Base-by-base conservation (phyloP, 441 rosid species). In the Hura crepitans region DNA sequence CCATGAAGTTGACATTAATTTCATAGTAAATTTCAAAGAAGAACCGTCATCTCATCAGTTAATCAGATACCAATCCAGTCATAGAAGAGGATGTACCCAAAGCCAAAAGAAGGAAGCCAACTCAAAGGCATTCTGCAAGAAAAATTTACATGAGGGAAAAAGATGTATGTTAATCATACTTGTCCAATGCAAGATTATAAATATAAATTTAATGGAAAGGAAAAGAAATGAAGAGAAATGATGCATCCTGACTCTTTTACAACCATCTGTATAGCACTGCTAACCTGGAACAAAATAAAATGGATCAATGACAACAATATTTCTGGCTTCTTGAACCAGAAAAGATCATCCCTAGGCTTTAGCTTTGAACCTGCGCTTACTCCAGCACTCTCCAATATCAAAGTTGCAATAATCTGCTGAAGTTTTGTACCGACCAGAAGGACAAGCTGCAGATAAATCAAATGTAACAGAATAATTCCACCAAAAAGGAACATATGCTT, bases 101-200 rank as follows among this genome's bases (percentile, higher is more conserved):
- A 90, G 89, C 99, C 99, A 91, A 80, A 91, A 90, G 85, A 91
- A 94, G 1, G 99, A 88, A 68, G 99, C 99, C 80, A 79, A 58
- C 65, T 76, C 82, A 53, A 76, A 79, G 10, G 82, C 75, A 70
- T 79, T 79, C 74, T 75, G 74, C 81, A 68, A 51, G 17, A 25
- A 77, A 64, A 58, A 67, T 69, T 46, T n/a, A 31, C 23, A 39
- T 66, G 54, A 74, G 78, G 23, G 49, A 75, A 2, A 23, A 46
- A 61, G 67, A 71, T 11, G 62, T 15, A 31, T 62, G 62, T 79
- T 69, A 83, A 73, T 70, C 43, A 27, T 14, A 2, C 35, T 20
- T 14, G 12, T 66, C 54, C 11, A 28, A 45, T n/a, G 68, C 27
- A 15, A 49, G 15, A 43, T 27, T 23, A 55, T 23, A 33, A 35